Evolutionary conservation across 2,329 filamentous ascomycete genomes (phyloP), one percentile per base, ranked within the genome.

Genomic region (Sphaerulina musiva): DNA sequence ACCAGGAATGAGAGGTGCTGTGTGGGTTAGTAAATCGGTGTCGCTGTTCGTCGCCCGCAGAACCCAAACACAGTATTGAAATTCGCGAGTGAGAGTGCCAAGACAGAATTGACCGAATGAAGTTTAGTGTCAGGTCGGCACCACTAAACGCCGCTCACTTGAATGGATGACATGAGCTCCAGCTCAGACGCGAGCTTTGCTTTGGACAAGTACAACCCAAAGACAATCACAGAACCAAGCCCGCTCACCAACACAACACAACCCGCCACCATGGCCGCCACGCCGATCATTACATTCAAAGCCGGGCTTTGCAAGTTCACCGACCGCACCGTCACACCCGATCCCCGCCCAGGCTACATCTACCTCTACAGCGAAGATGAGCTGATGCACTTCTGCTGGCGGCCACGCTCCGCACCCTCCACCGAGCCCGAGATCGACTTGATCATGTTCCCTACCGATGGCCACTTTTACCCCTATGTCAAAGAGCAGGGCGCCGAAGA

Each of bases 331-430:
- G 84, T 95, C 67, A 87, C 83, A 69, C 83, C 89, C 38, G 79
- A 82, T 62, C 76, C 82, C 29, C 85, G 83, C 7, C 84, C 83
- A 4, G 92, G 92, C 64, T 96, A 95, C 73, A 82, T 97, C 69
- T 97, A 95, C 71, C 84, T 97, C 51, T 95, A 93, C 73, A 80
- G 80, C 48, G 91, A 95, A 78, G 92, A 96, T 84, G 92, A 96
- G 49, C 81, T 98, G 57, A 80, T 95, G 57, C 91, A 96, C 76
- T 95, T 98, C 76, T 96, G 91, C 81, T 98, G 95, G 95, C 86
- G 91, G 62, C 84, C 88, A 66, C 86, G 93, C 62, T 80, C 78
- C 62, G 81, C 82, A 55, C 77, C 84, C 20, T 73, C 89, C 62
- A 81, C 86, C 59, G 75, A 87, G 55, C 86, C 91, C 54, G 86